Base-by-base conservation (phyloP, 345 rosid species). In the Melaleuca alternifolia region DNA sequence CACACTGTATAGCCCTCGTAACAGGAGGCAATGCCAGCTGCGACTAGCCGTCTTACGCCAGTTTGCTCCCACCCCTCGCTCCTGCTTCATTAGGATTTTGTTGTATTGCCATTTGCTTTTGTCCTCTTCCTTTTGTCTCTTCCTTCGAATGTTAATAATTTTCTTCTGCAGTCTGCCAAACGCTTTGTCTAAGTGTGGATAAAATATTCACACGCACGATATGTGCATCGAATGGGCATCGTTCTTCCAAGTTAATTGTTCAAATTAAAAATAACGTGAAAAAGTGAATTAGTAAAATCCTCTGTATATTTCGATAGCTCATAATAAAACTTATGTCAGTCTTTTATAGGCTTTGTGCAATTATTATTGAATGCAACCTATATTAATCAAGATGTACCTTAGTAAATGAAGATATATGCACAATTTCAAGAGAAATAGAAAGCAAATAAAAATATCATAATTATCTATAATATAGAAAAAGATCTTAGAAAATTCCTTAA, bases 291-390 rank as follows among this genome's bases (percentile, higher is more conserved):
- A 4, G 41, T 4, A 41, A 41, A 41, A 41, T 41, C 41, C 41
- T 41, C 41, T 41, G 41, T 41, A 2, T 41, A 41, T 41, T 4
- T 41, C 41, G 3, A n/a, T n/a, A n/a, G n/a, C 41, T 41, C 41
- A 4, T 56, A 6, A 2, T 2, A 6, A 11, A 56, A 24, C 24
- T 57, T 57, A 2, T 28, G 5, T 24, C 9, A 11, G 26, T 24
- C 12, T 24, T 56, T 5, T 56, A 24, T 24, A 56, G 6, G 3
- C 26, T 10, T n/a, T 0, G n/a, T 59, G 33, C 5, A n/a, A n/a
- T 24, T 8, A 59, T 14, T 12, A 59, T 59, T 0, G n/a, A 11
- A 59, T 0, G 0, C n/a, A 59, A 12, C 33, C 6, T 26, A 57
- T 57, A 57, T 57, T 1, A 57, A 56, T 56, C 14, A 56, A 56